Conservation (phyloP, 371 early-diverging fungal species). For the Mortierella sp. region DNA sequence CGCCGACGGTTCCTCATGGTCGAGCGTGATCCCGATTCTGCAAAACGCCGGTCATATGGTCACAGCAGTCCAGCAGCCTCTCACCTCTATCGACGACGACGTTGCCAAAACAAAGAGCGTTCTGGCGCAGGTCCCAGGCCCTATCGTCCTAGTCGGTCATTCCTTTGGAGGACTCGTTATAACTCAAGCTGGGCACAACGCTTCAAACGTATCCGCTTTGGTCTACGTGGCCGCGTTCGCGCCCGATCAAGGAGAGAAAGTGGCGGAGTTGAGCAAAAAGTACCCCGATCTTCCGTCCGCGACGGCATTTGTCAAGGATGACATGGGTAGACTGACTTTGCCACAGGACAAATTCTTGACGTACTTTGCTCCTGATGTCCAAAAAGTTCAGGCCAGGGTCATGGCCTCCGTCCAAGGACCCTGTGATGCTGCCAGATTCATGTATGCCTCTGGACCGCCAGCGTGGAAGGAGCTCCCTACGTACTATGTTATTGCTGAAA, state of each 20-base stretch:
- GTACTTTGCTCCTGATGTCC: conserved; percentile 23
- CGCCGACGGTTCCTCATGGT: conserved; percentile 25
- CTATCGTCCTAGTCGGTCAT: conserved; percentile 23
- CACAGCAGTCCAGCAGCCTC: conserved; percentile 19
- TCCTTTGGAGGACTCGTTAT: conserved; percentile 20
- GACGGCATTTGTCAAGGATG: conserved; percentile 2
- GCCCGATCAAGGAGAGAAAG: conserved; percentile 7
- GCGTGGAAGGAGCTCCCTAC: conserved; percentile 25
- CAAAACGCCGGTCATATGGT: conserved; percentile 8
- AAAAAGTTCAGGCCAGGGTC: not conserved
- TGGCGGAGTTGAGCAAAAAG: conserved; percentile 1
- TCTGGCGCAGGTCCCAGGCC: conserved; percentile 4
- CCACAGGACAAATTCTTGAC: conserved; percentile 5
- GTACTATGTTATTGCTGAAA: conserved; percentile 7
- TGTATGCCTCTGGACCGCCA: conserved; percentile 8
- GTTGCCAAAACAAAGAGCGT: conserved; percentile 16
- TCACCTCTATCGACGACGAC: conserved; percentile 17
- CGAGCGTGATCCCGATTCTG: conserved; percentile 10
- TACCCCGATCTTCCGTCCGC: conserved; percentile 2
- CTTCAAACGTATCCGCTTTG: conserved; percentile 6
- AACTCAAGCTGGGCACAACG: conserved; percentile 9
- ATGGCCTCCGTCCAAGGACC: conserved; percentile 22
- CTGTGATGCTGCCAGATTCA: conserved; percentile 12
- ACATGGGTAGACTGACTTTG: not conserved
- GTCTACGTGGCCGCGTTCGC: conserved; percentile 24